A percentile compares a stretch with the other conserved stretches of the same genome.
These are phyloP conservation scores for Saccharomycopsis microspora DNA, from an alignment of 805 yeast genomes.

Conservation along the genomic window DNA sequence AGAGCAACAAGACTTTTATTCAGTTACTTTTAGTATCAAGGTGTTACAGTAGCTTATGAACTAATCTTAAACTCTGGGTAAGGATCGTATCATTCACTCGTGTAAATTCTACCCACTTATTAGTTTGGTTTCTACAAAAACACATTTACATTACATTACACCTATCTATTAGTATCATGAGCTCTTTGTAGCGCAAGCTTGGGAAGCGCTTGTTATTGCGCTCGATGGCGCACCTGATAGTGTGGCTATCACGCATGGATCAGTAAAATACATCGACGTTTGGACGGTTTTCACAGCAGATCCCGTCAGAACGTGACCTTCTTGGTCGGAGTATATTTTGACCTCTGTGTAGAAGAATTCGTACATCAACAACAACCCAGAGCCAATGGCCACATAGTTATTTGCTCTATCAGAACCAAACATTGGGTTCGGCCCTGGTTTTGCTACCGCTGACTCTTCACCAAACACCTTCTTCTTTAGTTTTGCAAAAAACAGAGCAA, in stretches of 20 bases:
- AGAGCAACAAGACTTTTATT: too few species aligned
- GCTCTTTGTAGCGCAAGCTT: conserved; percentile 4
- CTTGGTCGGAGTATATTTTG: neutral
- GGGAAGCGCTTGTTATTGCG: conserved; percentile 2
- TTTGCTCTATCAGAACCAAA: neutral
- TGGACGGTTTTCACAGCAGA: conserved; percentile 2
- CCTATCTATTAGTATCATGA: too few species aligned
- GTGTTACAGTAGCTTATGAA: too few species aligned
- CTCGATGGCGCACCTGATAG: conserved; percentile 1
- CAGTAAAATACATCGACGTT: conserved; percentile 6
- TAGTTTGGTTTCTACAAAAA: too few species aligned
- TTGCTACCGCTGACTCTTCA: too few species aligned
- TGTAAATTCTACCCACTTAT: too few species aligned
- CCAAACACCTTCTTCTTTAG: too few species aligned
- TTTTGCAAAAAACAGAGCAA: too few species aligned
- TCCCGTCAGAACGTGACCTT: neutral
- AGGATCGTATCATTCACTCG: too few species aligned
- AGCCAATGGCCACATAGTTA: conserved; percentile 5
- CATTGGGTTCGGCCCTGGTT: neutral
- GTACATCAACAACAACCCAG: conserved; percentile 1
- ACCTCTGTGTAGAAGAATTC: conserved; percentile 3
- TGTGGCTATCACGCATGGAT: conserved; percentile 9
- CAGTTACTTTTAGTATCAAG: too few species aligned
- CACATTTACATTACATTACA: too few species aligned
- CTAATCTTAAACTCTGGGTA: too few species aligned